These are phyloP conservation scores for Cladochytrium replicatum DNA, from an alignment of 192 early-diverging fungal species.

Conservation along the genomic window DNA sequence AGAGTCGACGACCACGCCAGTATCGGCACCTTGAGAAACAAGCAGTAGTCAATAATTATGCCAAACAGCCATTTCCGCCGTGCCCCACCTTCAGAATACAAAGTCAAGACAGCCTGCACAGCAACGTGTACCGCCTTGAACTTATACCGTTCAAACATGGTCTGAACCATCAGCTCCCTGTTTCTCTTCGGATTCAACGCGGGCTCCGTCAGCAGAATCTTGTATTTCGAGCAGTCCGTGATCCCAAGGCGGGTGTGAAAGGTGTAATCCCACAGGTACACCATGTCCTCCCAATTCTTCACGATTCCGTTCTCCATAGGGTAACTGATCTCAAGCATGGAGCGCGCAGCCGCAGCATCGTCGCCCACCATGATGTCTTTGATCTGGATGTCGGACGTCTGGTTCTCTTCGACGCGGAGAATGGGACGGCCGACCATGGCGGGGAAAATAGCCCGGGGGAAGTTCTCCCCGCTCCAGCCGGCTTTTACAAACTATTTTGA, in stretches of 20 bases:
- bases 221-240: constrained; percentile 71
- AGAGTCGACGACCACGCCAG: constrained; percentile 96
- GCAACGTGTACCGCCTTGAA: constrained; percentile 89
- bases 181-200: constrained; percentile 91
- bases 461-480: constrained; percentile 92
- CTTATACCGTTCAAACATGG: constrained; percentile 96
- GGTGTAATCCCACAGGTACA: constrained; percentile 97
- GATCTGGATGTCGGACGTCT: constrained; percentile 61
- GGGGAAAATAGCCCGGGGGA: constrained; percentile 90
- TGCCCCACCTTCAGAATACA: constrained; percentile 99
- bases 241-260: constrained; percentile 86
- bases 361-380: constrained; percentile 98
- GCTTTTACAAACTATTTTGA: constrained; percentile 82
- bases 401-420: constrained; percentile 90
- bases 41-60: too few relatives aligned
- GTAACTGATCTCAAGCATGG: constrained; percentile 89
- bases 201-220: constrained; percentile 93
- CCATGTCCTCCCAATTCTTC: constrained; percentile 90
- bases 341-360: constrained; percentile 81
- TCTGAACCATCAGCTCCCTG: constrained; percentile 82
- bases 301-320: constrained; percentile 99
- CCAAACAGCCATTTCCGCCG: too few relatives aligned
- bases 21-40: too few relatives aligned
- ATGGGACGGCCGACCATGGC: constrained; percentile 98
- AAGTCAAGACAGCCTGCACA: constrained; percentile 93